phyloP scores from a whole-genome alignment of 192 early-diverging fungal species.

The Lunasporangiospora selenospora region DNA sequence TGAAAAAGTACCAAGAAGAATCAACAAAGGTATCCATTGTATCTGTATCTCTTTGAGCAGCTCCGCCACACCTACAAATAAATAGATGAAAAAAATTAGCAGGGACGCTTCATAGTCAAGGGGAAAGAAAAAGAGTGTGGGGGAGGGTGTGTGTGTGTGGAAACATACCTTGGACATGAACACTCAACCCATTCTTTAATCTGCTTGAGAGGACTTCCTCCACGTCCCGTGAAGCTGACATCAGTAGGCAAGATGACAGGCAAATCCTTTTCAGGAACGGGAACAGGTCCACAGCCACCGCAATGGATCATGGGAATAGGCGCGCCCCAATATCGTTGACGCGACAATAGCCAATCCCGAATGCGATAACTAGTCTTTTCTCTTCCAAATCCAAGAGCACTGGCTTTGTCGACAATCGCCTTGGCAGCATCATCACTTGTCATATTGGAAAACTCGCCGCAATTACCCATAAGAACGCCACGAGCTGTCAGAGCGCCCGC shows the following conservation, averaged over 20 bases:
- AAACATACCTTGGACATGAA: conserved; percentile 74
- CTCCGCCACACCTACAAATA: conserved; percentile 63
- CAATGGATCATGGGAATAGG: conserved; percentile 97
- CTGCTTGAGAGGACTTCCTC: conserved; percentile 72
- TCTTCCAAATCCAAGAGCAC: conserved; percentile 54
- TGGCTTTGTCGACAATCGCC: conserved; percentile 58
- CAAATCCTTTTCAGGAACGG: conserved; percentile 81
- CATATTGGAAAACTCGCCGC: conserved; percentile 69
- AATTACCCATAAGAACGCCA: conserved; percentile 63
- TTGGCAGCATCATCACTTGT: conserved; percentile 60
- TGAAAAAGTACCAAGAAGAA: conserved; percentile 96
- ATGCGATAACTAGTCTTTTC: conserved; percentile 72
- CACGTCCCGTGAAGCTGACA: conserved; percentile 65
- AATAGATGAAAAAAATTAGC: conserved; percentile 8
- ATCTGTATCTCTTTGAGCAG: conserved; percentile 85
- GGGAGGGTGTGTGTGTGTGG: neutral
- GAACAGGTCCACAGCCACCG: conserved; percentile 76
- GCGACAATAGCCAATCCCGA: conserved; percentile 95
- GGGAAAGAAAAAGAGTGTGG: neutral
- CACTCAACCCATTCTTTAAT: conserved; percentile 74
- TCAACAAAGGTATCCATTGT: conserved; percentile 99
- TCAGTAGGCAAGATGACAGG: conserved; percentile 76
- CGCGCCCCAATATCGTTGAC: conserved; percentile 97
- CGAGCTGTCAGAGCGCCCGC: conserved; percentile 50
- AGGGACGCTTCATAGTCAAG: neutral